Evolutionary conservation across 495 filamentous ascomycete species (phyloP), one percentile per base, ranked within the genome.

Genomic region (Pseudoneurospora amorphoporcata): DNA sequence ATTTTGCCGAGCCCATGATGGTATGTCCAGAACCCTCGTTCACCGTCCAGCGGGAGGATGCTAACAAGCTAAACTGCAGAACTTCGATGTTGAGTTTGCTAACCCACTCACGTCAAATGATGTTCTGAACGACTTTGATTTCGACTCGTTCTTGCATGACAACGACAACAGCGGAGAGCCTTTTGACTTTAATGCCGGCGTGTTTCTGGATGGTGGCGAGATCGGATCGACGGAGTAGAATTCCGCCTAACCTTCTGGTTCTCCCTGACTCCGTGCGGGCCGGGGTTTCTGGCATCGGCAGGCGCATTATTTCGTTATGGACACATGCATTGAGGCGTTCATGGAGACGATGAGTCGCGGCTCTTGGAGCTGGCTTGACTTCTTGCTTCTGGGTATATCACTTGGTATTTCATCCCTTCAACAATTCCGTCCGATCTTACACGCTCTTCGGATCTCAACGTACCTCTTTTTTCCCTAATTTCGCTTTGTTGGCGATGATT

Each of bases 41-140:
- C 61, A 43, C 10, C 35, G 3, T 17, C 40, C 38, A 41, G 19
- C 9, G 37, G 35, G 39, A 47, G 75, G 65, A 43, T 47, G 9
- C 43, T 68, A 68, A 75, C 77, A 77, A 68, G n/a, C 19, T 9
- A 35, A 10, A 6, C 3, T 35, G 37, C 69, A 82, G 81, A 79
- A 81, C 42, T 84, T 85, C 68, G 32, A 72, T 58, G 85, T 92
- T 78, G 89, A 90, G 71, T 92, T 93, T 77, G 85, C 85, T 75
- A 83, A 86, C 69, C 82, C 84, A 6, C 81, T 92, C 76, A 85
- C 88, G 70, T 88, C 86, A 39, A 83, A 83, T 65, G 87, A 94
- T 79, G 90, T 96, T n/a, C 84, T 98, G 68, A 91, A 93, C 77
- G 92, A 92, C 76, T 98, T 98, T 75, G 95, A 98, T 81, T 98